These are phyloP conservation scores for Juglanconis sp. DNA, from an alignment of 2,329 filamentous ascomycete species.

Conservation along the genomic window DNA sequence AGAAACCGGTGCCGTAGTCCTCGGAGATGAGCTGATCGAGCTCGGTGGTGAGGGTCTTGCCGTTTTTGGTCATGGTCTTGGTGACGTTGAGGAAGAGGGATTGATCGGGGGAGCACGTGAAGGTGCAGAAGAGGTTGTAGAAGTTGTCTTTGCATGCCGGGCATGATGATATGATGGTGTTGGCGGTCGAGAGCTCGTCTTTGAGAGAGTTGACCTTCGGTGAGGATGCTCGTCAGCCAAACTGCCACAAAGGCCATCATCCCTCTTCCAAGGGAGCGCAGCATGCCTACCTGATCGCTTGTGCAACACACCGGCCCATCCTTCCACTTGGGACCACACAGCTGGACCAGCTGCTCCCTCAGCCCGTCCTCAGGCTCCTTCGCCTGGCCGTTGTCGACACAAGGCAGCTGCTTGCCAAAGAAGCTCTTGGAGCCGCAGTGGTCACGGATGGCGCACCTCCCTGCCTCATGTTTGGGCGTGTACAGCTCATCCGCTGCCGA, in stretches of 20 bases:
- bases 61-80: conserved; percentile 59
- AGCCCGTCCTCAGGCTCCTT: conserved; percentile 68
- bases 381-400: conserved; percentile 84
- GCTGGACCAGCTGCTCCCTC: conserved; percentile 72
- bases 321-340: conserved; percentile 87
- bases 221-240: neutral
- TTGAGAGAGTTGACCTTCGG: conserved; percentile 72
- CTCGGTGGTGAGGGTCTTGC: conserved; percentile 71
- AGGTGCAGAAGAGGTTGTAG: conserved; percentile 96
- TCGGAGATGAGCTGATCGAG: conserved; percentile 85
- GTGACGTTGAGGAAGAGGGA: conserved; percentile 95
- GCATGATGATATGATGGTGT: conserved; percentile 86
- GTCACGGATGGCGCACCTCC: conserved; percentile 84
- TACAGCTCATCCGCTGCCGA: conserved; percentile 25
- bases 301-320: conserved; percentile 82
- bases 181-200: conserved; percentile 80
- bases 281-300: conserved; percentile 64
- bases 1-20: conserved; percentile 83
- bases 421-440: conserved; percentile 89
- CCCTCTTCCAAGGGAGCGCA: neutral
- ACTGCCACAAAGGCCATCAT: no score
- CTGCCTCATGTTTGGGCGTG: conserved; percentile 73
- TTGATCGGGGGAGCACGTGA: conserved; percentile 96
- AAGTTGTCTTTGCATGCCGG: conserved; percentile 98
- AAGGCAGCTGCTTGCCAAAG: conserved; percentile 87